Base-by-base conservation (phyloP, 108 stramenopile genomes). In the Fragilaria crotonensis region DNA sequence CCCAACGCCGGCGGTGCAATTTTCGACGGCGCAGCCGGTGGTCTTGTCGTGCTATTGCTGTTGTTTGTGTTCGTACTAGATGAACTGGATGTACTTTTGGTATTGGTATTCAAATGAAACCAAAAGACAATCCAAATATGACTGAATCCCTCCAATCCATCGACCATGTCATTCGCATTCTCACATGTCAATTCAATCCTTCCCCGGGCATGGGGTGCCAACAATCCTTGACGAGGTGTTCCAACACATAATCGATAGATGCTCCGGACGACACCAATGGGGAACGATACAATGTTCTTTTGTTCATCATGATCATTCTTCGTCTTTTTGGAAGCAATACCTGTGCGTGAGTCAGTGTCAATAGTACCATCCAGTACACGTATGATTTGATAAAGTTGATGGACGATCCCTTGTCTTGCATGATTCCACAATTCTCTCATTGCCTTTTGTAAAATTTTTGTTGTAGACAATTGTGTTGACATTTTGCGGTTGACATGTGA, bases 71-170 rank as follows among this genome's bases (percentile, higher is more conserved):
- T 28, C 7, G 45, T 33, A 29, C 56, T 33, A 25, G 32, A 41
- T 11, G 36, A 11, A 41, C 36, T 46, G n/a, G n/a, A n/a, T n/a
- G n/a, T n/a, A n/a, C n/a, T n/a, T n/a, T n/a, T n/a, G n/a, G n/a
- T n/a, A n/a, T n/a, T n/a, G 21, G 95, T 98, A 74, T 99, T 99
- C 48, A 96, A 64, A 72, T 99, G 96, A 76, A 99, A 99, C 20
- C 89, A 83, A 63, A 97, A 99, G 5, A 99, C 51, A 4, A 98
- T 77, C 92, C 94, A 98, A 21, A 96, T 76, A 75, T 99, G 95
- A 19, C 81, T 84, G 68, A 83, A 97, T 25, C 74, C 61, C 22
- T 87, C 73, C 32, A 98, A 67, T 22, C 80, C 85, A 30, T 74
- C 36, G 14, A 95, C 70, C 3, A 81, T 65, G 56, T 83, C 80